Base-by-base conservation (phyloP, 176 grass and related monocot genomes). In the Melocanna baccifera region DNA sequence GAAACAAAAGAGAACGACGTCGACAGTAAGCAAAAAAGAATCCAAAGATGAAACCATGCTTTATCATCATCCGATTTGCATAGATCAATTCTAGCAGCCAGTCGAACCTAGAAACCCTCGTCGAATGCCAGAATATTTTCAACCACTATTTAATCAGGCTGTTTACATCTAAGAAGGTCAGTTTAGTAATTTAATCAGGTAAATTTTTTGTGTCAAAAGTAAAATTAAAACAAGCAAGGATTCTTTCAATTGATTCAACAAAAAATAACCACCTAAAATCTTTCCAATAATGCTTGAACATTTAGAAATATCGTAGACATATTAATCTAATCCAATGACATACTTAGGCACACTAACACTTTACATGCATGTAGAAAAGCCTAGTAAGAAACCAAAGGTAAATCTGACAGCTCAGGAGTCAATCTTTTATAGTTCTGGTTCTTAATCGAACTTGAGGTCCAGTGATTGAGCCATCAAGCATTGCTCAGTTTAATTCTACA, bases 31-130 rank as follows among this genome's bases (percentile, higher is more conserved):
- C 5, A 40, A 73, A 84, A 78, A 42, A 62, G 62, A 89, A 73
- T 88, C 8, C 34, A 86, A 76, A 82, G 70, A 57, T 76, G 80
- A 86, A 96, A 88, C 66, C 89, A 80, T 94, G 84, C 96, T 96
- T 99, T 92, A 81, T 96, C 96, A 87, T 99, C 96, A 86, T 99
- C 96, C 6, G 88, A 99, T 89, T 92, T 91, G 91, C 91, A 94
- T 15, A 92, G 88, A 70, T 96, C 93, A 81, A 87, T 87, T 86
- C 91, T 91, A 65, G 93, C 89, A 16, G 93, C 91, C 67, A 99
- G 81, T 55, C 91, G 89, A 84, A 96, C 88, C 93, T 91, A 99
- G 82, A 99, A 99, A 76, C 78, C 87, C 13, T 90, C 86, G 10
- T 89, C 86, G 15, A 99, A 94, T 68, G 96, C 85, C 67, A 99